Evolutionary conservation across 495 filamentous ascomycete genomes (phyloP).

Genomic region (Immersiella caudata): DNA sequence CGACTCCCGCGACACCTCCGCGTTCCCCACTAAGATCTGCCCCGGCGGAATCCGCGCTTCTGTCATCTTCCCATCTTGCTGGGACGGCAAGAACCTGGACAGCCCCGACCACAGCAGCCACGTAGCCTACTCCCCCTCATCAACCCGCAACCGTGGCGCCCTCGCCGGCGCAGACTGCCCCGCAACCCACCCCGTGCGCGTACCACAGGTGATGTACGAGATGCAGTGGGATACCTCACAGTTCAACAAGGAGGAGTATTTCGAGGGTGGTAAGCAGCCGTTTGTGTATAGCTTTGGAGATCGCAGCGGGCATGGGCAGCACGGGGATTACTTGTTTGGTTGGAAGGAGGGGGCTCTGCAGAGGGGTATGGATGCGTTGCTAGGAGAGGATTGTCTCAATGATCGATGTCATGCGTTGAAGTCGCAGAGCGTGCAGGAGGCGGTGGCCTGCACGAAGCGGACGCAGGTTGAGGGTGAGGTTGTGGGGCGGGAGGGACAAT

Average conservation of each 20-base stretch:
- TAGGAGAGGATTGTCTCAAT: background rate
- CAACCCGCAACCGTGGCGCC: conserved; percentile 23
- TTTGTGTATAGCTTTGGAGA: conserved; percentile 42
- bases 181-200: conserved; percentile 36
- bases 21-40: conserved; percentile 36
- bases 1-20: conserved; percentile 25
- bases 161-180: conserved; percentile 39
- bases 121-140: conserved; percentile 42
- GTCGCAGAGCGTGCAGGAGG: background rate
- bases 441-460: background rate
- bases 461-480: background rate
- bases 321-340: conserved; percentile 48
- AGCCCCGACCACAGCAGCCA: conserved; percentile 44
- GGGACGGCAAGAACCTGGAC: conserved; percentile 39
- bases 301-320: conserved; percentile 42
- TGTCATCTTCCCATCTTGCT: conserved; percentile 35
- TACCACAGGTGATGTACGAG: conserved; percentile 47
- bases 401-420: background rate
- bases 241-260: conserved; percentile 42
- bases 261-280: conserved; percentile 49
- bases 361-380: conserved; percentile 35
- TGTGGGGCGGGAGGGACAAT: background rate
- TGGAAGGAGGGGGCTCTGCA: conserved; percentile 48
- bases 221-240: conserved; percentile 45
- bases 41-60: conserved; percentile 40